Percentiles rank a stretch among this genome's conserved stretches.
Evolutionary conservation across 768 basidiomycete species (phyloP).

Genomic region (Phanerodontia chrysosporium): DNA sequence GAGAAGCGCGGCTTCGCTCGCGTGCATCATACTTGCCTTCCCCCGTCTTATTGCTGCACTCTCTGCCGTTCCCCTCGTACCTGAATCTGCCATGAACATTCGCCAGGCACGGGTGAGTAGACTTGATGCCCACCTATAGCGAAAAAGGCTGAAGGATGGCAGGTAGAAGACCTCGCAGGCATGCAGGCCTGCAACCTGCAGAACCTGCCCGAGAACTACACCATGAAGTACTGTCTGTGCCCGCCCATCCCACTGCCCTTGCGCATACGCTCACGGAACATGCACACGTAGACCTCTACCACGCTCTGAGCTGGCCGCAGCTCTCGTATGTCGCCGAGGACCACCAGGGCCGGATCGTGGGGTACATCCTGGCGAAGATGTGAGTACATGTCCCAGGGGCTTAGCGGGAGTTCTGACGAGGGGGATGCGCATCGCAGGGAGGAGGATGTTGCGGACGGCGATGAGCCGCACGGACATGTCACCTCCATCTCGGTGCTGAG

Average conservation of each 20-base stretch:
- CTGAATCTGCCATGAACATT: conserved; percentile 42
- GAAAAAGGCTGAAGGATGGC: conserved; percentile 16
- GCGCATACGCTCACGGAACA: background rate
- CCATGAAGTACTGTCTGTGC: conserved; percentile 68
- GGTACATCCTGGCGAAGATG: conserved; percentile 97
- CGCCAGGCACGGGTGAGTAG: conserved; percentile 30
- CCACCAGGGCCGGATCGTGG: conserved; percentile 82
- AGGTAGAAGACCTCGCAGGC: conserved; percentile 85
- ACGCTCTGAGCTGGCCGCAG: conserved; percentile 88
- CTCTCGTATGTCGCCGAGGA: conserved; percentile 93
- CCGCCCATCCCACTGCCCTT: background rate
- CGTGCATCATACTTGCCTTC: background rate
- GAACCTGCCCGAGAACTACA: conserved; percentile 91
- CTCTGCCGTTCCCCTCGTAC: background rate
- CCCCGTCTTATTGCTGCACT: background rate
- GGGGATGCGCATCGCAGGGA: conserved; percentile 44
- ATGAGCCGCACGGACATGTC: conserved; percentile 82
- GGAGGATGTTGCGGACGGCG: conserved; percentile 52
- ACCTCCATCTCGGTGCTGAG: conserved; percentile 95
- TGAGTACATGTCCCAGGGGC: conserved; percentile 29
- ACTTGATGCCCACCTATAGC: no score
- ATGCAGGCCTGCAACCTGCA: conserved; percentile 95
- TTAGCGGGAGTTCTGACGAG: background rate
- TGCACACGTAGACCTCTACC: conserved; percentile 68
- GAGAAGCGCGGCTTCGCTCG: background rate